Base-by-base conservation (phyloP, 106 monocot genomes). In the Dioscorea alata region DNA sequence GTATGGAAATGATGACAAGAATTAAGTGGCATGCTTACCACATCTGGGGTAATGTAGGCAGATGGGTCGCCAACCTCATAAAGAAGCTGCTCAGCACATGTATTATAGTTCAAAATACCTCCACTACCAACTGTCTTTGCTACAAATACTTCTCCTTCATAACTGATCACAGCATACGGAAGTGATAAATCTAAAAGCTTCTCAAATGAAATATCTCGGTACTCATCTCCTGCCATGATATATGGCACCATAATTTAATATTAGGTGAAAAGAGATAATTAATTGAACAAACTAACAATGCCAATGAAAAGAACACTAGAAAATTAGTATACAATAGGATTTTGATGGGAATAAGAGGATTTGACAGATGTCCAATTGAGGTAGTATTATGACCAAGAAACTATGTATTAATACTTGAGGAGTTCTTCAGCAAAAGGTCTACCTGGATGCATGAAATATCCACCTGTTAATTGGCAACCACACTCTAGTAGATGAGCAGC, bases 381-480 rank as follows among this genome's bases (percentile, higher is more conserved):
- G 42, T 42, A 42, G 2, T 42, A 42, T 42, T 42, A 42, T 8
- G 42, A 42, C 42, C 5, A 42, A 42, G 42, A 42, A 42, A 6
- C 42, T 42, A 42, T 5, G 7, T 42, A 3, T 42, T 42, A 42
- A 10, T 42, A 42, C 42, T 6, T 6, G 42, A 42, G 10, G 42
- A 42, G 42, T 42, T 42, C 42, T 42, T 42, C 42, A 42, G 42
- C 22, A 57, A 57, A 57, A 31, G 48, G 0, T 15, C 35, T 73
- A 99, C 99, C 93, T 80, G 99, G 90, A 81, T 99, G 99, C 90
- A 93, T 90, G 69, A 99, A 93, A 69, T 99, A 99, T 48, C 99
- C 99, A 75, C 99, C 99, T 23, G 99, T 99, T 60, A 99, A 67
- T 74, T 99, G 99, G 72, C 99, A 93, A 71, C 99, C 99, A 81